Evolutionary conservation across 495 filamentous ascomycete genomes (phyloP).

Genomic region (Lophiotrema nucula): DNA sequence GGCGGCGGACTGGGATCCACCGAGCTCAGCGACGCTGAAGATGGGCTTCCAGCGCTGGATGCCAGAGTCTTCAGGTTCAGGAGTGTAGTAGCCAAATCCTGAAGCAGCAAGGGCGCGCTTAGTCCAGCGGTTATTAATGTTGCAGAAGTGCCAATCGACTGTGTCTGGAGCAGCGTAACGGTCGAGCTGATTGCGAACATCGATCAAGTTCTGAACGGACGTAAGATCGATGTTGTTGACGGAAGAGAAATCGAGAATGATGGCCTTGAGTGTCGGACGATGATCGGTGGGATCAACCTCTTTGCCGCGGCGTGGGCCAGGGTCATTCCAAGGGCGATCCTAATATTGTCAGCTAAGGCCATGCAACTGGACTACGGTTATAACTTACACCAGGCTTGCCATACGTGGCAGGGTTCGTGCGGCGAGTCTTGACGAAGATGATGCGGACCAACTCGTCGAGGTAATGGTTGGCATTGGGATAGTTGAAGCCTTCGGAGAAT

Average conservation of each 20-base stretch:
- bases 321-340: slow-evolving; percentile 96
- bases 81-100: slow-evolving; percentile 84
- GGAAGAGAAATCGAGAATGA: slow-evolving; percentile 92
- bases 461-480: slow-evolving; percentile 90
- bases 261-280: slow-evolving; percentile 77
- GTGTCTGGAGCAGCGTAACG: slow-evolving; percentile 76
- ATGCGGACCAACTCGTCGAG: slow-evolving; percentile 72
- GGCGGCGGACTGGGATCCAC: slow-evolving; percentile 67
- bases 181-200: slow-evolving; percentile 96
- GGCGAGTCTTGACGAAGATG: slow-evolving; percentile 75
- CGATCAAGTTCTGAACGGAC: slow-evolving; percentile 90
- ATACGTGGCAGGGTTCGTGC: slow-evolving; percentile 67
- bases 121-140: slow-evolving; percentile 95
- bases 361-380: no score
- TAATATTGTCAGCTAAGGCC: no score
- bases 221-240: slow-evolving; percentile 97
- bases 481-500: slow-evolving; percentile 96
- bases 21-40: slow-evolving; percentile 90
- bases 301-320: slow-evolving; percentile 68
- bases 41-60: slow-evolving; percentile 88
- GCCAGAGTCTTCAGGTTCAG: slow-evolving; percentile 47
- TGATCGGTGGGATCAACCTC: slow-evolving; percentile 48
- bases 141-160: slow-evolving; percentile 95
- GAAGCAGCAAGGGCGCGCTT: slow-evolving; percentile 90
- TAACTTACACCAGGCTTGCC: slow-evolving; percentile 64